Evolutionary conservation across 2,329 filamentous ascomycete species (phyloP).

Genomic region (Arthrobotrys iridis): DNA sequence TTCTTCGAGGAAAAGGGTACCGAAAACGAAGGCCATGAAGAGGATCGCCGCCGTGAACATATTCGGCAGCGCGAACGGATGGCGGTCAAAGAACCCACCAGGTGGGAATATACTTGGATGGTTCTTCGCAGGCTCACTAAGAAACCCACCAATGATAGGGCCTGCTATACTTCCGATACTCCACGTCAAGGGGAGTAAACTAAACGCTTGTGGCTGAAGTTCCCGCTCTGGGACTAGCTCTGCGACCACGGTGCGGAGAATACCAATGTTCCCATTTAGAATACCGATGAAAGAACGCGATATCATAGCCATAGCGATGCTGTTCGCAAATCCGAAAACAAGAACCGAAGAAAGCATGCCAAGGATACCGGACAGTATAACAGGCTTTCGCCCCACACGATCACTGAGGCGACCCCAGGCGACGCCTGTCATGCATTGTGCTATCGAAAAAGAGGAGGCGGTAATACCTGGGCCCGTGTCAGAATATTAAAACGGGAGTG

Average conservation of each 20-base stretch:
- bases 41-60: conserved; percentile 80
- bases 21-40: conserved; percentile 76
- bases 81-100: conserved; percentile 74
- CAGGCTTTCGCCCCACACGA: conserved; percentile 78
- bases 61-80: conserved; percentile 87
- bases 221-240: conserved; percentile 90
- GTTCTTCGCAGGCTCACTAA: conserved; percentile 81
- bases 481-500: too few relatives aligned
- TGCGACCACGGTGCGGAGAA: conserved; percentile 89
- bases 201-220: conserved; percentile 83
- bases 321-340: conserved; percentile 84
- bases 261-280: conserved; percentile 92
- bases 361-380: conserved; percentile 77
- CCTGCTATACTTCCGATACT: conserved; percentile 87
- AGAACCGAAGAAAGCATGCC: conserved; percentile 84
- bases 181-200: conserved; percentile 91
- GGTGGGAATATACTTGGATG: conserved; percentile 76
- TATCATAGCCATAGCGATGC: conserved; percentile 79
- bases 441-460: conserved; percentile 76
- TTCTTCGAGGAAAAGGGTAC: conserved; percentile 84
- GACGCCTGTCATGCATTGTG: conserved; percentile 77
- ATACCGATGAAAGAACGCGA: conserved; percentile 81
- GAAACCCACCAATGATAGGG: conserved; percentile 82
- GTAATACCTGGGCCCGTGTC: conserved; percentile 64
- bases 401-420: conserved; percentile 82